Percentiles rank a stretch among this genome's conserved stretches.
Conservation (phyloP, 768 basidiomycete genomes). For the Serendipita sp. region DNA sequence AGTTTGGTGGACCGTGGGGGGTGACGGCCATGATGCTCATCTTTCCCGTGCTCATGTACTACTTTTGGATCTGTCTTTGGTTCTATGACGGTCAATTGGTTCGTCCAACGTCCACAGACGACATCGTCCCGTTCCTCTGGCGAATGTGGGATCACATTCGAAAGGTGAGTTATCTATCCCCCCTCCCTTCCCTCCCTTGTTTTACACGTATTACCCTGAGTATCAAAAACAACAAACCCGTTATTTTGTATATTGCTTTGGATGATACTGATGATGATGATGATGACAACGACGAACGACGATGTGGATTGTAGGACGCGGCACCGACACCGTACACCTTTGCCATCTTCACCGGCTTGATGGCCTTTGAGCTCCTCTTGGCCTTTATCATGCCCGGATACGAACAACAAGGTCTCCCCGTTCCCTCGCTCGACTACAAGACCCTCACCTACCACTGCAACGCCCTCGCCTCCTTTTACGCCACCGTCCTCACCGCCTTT, state of each 20-base stretch:
- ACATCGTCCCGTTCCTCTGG: constrained; percentile 59
- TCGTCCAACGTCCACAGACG: constrained; percentile 48
- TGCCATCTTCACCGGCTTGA: constrained; percentile 79
- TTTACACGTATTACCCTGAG: no score
- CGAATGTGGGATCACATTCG: constrained; percentile 77
- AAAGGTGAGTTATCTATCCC: constrained; percentile 46
- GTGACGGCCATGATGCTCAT: constrained; percentile 85
- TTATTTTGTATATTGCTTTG: no score
- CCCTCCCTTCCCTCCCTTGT: neutral
- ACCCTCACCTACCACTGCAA: constrained; percentile 96
- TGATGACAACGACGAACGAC: no score
- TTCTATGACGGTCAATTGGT: constrained; percentile 83
- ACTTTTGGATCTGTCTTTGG: constrained; percentile 94
- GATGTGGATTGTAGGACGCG: constrained; percentile 50
- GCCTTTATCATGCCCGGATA: constrained; percentile 87
- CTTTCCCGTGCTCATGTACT: constrained; percentile 95
- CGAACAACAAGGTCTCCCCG: constrained; percentile 87
- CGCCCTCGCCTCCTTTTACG: constrained; percentile 70
- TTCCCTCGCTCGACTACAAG: constrained; percentile 86
- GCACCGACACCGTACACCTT: constrained; percentile 78
- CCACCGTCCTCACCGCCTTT: constrained; percentile 51
- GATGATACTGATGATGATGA: no score
- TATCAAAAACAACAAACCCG: no score
- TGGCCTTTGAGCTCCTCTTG: constrained; percentile 77
- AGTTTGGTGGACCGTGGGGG: constrained; percentile 91